Evolutionary conservation across 768 basidiomycete species (phyloP).

Genomic region (Mycena polygramma): DNA sequence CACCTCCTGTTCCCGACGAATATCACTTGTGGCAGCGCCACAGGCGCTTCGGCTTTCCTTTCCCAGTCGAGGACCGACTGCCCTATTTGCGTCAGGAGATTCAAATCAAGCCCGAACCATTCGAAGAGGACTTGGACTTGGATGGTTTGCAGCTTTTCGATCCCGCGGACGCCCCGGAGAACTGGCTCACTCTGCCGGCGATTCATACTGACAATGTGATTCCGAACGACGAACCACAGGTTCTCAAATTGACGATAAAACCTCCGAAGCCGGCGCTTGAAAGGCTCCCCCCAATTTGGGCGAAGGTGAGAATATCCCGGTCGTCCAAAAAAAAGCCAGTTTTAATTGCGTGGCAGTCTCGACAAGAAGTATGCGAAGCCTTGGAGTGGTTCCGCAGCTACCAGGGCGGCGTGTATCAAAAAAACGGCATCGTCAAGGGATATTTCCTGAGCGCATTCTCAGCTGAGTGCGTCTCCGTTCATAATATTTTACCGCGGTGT

Average conservation of each 20-base stretch:
- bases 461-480: conserved; percentile 61
- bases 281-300: conserved; percentile 10
- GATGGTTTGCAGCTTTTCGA: not conserved
- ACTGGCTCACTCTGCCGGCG: conserved; percentile 1
- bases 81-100: not conserved
- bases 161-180: not conserved
- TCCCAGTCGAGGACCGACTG: no score
- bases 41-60: no score
- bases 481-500: not conserved
- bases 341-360: conserved; percentile 60
- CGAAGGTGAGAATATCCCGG: not conserved
- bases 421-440: conserved; percentile 72
- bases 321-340: not conserved
- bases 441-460: conserved; percentile 83
- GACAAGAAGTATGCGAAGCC: conserved; percentile 88
- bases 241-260: no score
- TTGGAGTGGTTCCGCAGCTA: conserved; percentile 82
- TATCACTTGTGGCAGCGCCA: no score
- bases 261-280: conserved; percentile 9
- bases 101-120: not conserved
- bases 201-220: not conserved
- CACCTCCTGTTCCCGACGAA: no score
- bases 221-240: not conserved
- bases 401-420: conserved; percentile 84
- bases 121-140: not conserved